A percentile compares a stretch with the other conserved stretches of the same genome.
These are phyloP conservation scores for Antarctomyces pellizariae DNA, from an alignment of 495 filamentous ascomycete species.

Conservation along the genomic window DNA sequence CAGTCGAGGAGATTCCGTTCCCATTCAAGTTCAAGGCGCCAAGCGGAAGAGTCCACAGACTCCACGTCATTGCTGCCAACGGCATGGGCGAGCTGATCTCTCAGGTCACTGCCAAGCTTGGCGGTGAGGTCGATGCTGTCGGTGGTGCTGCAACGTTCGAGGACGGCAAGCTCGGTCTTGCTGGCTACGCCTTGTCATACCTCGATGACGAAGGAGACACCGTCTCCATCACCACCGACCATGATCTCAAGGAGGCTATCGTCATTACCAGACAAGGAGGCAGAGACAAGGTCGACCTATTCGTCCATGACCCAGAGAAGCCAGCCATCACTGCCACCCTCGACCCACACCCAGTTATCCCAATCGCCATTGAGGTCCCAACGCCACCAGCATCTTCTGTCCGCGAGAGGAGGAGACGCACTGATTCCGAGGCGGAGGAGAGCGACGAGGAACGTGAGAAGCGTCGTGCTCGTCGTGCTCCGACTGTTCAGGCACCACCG, in stretches of 20 bases:
- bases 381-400: constrained; percentile 34
- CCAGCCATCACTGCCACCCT: constrained; percentile 45
- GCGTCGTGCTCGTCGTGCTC: constrained; percentile 17
- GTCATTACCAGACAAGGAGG: constrained; percentile 48
- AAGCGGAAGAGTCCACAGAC: constrained; percentile 78
- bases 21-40: constrained; percentile 99
- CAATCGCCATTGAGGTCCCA: constrained; percentile 16
- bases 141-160: constrained; percentile 55
- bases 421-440: constrained; percentile 26
- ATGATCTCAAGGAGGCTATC: constrained; percentile 81
- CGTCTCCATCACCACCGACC: constrained; percentile 90
- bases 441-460: constrained; percentile 35
- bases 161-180: constrained; percentile 52
- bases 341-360: constrained; percentile 36
- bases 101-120: constrained; percentile 66
- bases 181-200: constrained; percentile 90
- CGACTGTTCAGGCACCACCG: constrained; percentile 21
- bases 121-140: constrained; percentile 63
- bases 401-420: constrained; percentile 30
- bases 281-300: constrained; percentile 87
- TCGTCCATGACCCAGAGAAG: constrained; percentile 82
- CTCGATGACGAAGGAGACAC: constrained; percentile 94
- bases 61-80: constrained; percentile 59
- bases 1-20: constrained; percentile 53
- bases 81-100: constrained; percentile 65